Evolutionary conservation across 345 rosid species (phyloP).

Genomic region (Pugionium dolabratum): DNA sequence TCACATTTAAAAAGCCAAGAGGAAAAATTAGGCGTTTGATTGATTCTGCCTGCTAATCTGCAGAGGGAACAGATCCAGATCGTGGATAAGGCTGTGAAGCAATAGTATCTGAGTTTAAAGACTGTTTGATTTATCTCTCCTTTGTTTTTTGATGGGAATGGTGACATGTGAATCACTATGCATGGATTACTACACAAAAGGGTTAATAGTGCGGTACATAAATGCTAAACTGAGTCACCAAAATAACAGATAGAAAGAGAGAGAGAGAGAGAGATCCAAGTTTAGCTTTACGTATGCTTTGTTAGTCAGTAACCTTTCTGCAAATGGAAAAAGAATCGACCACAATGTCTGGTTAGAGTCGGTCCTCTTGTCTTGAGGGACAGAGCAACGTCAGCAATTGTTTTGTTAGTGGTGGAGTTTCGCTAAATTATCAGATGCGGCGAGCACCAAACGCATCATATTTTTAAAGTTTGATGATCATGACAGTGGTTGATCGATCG

Average conservation of each 20-base stretch:
- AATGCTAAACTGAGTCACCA: constrained; percentile 40
- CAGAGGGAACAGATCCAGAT: constrained; percentile 30
- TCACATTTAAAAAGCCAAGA: background rate
- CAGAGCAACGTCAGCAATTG: constrained; percentile 41
- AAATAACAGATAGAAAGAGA: background rate
- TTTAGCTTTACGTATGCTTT: constrained; percentile 28
- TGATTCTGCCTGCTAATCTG: constrained; percentile 8
- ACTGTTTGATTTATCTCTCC: constrained; percentile 18
- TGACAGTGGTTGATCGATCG: constrained; percentile 35
- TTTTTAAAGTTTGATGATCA: constrained; percentile 33
- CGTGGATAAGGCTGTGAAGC: constrained; percentile 38
- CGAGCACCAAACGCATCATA: constrained; percentile 46
- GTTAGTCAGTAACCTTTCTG: constrained; percentile 37
- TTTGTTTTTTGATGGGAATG: constrained; percentile 22
- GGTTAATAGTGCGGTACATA: constrained; percentile 36
- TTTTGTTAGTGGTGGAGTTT: constrained; percentile 39
- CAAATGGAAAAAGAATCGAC: constrained; percentile 37
- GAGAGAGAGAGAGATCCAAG: constrained; percentile 22
- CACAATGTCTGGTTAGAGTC: constrained; percentile 43
- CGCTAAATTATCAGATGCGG: constrained; percentile 38
- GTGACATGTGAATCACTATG: constrained; percentile 41
- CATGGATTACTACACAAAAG: constrained; percentile 39
- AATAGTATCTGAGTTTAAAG: constrained; percentile 27
- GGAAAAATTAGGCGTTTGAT: constrained; percentile 9
- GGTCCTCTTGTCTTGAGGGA: constrained; percentile 36